Evolutionary conservation across 192 early-diverging fungal genomes (phyloP).

Genomic region (Coemansia sp.): DNA sequence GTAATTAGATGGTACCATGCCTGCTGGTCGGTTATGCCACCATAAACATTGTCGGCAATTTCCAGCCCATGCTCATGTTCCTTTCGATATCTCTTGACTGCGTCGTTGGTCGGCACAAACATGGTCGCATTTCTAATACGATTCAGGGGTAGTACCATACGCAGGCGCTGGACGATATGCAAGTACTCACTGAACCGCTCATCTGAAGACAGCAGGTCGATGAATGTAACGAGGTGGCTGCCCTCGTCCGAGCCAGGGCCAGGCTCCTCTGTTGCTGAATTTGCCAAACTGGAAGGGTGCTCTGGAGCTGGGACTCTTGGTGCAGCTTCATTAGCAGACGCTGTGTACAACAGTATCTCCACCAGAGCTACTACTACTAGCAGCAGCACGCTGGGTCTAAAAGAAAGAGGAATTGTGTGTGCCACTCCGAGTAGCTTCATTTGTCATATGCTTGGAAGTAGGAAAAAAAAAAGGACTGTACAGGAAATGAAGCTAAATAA

Average conservation of each 20-base stretch:
- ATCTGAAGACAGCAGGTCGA: constrained; percentile 61
- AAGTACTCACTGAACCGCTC: constrained; percentile 56
- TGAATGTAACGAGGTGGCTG: constrained; percentile 33
- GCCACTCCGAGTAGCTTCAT: background rate
- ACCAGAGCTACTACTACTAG: background rate
- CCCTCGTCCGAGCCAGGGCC: constrained; percentile 1
- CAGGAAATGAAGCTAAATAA: background rate
- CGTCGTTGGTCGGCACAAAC: constrained; percentile 62
- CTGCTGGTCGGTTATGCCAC: constrained; percentile 41
- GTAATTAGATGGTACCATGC: constrained; percentile 52
- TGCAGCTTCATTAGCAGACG: background rate
- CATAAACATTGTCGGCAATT: constrained; percentile 21
- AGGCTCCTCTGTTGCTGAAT: background rate
- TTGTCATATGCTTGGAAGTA: background rate
- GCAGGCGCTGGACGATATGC: constrained; percentile 57
- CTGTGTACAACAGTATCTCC: background rate
- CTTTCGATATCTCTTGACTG: constrained; percentile 40
- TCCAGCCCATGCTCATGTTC: constrained; percentile 18
- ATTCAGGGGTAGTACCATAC: constrained; percentile 59
- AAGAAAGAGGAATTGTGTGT: background rate
- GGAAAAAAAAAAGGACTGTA: background rate
- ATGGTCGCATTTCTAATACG: constrained; percentile 58
- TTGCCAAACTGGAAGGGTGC: background rate
- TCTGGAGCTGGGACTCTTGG: background rate
- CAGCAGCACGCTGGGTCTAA: background rate